These are phyloP conservation scores for Talaromyces pinophilus DNA, from an alignment of 2,329 filamentous ascomycete species.

Conservation along the genomic window DNA sequence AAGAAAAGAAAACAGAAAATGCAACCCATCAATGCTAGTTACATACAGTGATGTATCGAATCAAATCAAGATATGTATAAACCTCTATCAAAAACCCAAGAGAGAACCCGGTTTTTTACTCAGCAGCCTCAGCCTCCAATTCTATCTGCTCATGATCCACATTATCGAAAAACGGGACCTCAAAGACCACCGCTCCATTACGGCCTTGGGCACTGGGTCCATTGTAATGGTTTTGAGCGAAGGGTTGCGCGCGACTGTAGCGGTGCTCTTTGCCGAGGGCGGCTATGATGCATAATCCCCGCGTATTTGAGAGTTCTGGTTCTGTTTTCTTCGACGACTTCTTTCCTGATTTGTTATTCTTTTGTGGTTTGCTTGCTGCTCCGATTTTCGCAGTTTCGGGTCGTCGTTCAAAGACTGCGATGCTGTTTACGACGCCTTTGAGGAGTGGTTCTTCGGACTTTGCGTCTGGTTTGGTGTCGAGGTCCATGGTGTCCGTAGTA, in stretches of 20 bases:
- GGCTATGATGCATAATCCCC: constrained; percentile 78
- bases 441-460: constrained; percentile 46
- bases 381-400: constrained; percentile 19
- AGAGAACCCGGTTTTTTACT: neutral
- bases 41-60: neutral
- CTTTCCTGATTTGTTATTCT: constrained; percentile 1
- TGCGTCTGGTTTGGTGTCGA: neutral
- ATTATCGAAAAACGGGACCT: constrained; percentile 59
- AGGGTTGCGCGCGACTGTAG: constrained; percentile 74
- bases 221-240: constrained; percentile 41
- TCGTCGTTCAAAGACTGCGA: constrained; percentile 82
- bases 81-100: neutral
- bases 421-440: constrained; percentile 81
- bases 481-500: neutral
- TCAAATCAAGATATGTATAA: neutral
- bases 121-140: neutral
- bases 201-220: constrained; percentile 54
- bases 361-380: constrained; percentile 27
- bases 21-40: neutral
- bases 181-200: constrained; percentile 86
- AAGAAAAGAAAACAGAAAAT: neutral
- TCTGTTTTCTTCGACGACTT: constrained; percentile 20
- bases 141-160: constrained; percentile 25
- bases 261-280: constrained; percentile 84
- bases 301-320: constrained; percentile 29